A percentile compares a stretch with the other conserved stretches of the same genome.
Conservation (phyloP, 371 early-diverging fungal genomes). For the Syncephalastrum contaminatum region DNA sequence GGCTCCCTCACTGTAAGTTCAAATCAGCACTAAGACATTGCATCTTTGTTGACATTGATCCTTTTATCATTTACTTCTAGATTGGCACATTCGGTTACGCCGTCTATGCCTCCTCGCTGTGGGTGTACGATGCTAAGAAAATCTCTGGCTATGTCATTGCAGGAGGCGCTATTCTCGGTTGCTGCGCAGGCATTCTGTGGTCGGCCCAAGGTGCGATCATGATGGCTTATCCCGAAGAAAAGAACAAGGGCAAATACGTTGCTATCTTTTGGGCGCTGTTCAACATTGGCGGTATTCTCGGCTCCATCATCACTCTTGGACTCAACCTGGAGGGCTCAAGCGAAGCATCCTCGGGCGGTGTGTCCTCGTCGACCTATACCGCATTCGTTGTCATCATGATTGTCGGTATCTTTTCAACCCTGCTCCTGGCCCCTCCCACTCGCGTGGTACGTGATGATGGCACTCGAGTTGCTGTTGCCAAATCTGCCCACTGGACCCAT, state of each 20-base stretch:
- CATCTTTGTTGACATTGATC: conserved; percentile 1
- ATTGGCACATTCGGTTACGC: conserved; percentile 53
- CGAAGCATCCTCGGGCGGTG: conserved; percentile 27
- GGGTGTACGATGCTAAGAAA: conserved; percentile 49
- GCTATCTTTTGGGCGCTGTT: conserved; percentile 80
- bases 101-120: conserved; percentile 55
- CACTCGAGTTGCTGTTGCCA: conserved; percentile 48
- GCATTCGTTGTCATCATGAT: conserved; percentile 68
- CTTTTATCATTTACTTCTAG: too few relatives aligned
- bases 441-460: conserved; percentile 68
- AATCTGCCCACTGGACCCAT: conserved; percentile 45
- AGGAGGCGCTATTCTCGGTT: conserved; percentile 67
- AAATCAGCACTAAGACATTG: not conserved
- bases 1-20: conserved; percentile 39
- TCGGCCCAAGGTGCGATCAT: conserved; percentile 70
- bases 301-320: conserved; percentile 67
- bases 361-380: conserved; percentile 61
- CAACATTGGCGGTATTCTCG: conserved; percentile 79
- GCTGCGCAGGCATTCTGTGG: conserved; percentile 61
- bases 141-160: conserved; percentile 49
- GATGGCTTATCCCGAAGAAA: conserved; percentile 69
- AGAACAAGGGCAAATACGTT: conserved; percentile 73
- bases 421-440: conserved; percentile 57
- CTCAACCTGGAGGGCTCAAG: conserved; percentile 52
- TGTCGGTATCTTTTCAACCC: conserved; percentile 53